Conservation (phyloP, 352 stramenopile genomes). For the Phytophthora palmivora region DNA sequence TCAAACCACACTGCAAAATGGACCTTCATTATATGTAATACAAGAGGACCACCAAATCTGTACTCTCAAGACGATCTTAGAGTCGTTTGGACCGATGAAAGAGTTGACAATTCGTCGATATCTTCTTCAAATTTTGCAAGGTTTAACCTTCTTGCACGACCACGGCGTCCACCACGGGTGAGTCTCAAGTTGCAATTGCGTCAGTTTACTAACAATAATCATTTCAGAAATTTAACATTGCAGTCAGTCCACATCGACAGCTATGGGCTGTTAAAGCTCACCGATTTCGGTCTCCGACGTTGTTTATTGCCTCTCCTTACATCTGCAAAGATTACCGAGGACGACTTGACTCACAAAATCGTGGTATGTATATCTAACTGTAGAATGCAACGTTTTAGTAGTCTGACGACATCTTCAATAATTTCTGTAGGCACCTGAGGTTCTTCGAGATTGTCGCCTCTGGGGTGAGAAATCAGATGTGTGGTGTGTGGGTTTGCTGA, state of each 20-base stretch:
- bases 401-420: neutral
- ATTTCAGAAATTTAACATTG: constrained; percentile 46
- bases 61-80: constrained; percentile 62
- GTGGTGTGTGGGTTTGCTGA: constrained; percentile 63
- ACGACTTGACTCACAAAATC: constrained; percentile 14
- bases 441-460: constrained; percentile 11
- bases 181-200: too few species aligned
- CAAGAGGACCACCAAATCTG: constrained; percentile 50
- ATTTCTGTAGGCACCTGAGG: constrained; percentile 35
- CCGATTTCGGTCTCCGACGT: constrained; percentile 53
- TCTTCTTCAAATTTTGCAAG: constrained; percentile 64
- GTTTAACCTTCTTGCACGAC: constrained; percentile 53
- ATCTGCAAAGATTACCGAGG: neutral
- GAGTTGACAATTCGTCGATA: constrained; percentile 76
- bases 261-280: constrained; percentile 60
- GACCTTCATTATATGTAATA: constrained; percentile 47
- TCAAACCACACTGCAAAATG: constrained; percentile 41
- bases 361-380: constrained; percentile 6
- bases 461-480: constrained; percentile 55
- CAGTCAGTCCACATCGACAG: constrained; percentile 69
- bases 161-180: constrained; percentile 60
- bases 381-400: neutral
- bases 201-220: constrained; percentile 1
- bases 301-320: constrained; percentile 24
- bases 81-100: constrained; percentile 78